phyloP scores from a whole-genome alignment of 2,329 filamentous ascomycete genomes.

The Balansia obtecta region DNA sequence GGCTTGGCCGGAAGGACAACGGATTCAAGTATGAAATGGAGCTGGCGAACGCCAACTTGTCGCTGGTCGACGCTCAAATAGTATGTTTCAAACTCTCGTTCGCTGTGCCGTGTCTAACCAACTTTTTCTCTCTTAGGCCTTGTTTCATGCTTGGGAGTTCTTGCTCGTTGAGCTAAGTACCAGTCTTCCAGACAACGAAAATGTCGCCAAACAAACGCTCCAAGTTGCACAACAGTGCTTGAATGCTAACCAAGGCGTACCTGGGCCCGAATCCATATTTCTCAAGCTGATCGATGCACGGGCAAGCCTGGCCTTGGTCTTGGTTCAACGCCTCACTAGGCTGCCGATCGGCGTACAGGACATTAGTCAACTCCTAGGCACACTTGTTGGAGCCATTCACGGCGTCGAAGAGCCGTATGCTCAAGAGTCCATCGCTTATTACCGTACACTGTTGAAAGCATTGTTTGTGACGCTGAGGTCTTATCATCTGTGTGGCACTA shows the following conservation, averaged over 20 bases:
- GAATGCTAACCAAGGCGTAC: slow-evolving; percentile 58
- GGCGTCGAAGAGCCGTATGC: slow-evolving; percentile 41
- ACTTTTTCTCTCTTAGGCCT: slow-evolving; percentile 36
- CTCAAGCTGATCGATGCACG: slow-evolving; percentile 62
- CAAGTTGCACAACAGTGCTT: slow-evolving; percentile 69
- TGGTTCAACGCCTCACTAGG: slow-evolving; percentile 69
- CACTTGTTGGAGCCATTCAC: slow-evolving; percentile 39
- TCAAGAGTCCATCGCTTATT: slow-evolving; percentile 50
- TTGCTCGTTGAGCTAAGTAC: slow-evolving; percentile 73
- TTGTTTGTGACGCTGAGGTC: slow-evolving; percentile 72
- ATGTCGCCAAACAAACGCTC: slow-evolving; percentile 56
- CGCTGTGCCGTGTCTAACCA: background rate
- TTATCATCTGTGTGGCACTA: slow-evolving; percentile 31
- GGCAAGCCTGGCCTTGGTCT: slow-evolving; percentile 67
- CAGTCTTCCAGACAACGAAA: slow-evolving; percentile 37
- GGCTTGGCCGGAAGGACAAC: slow-evolving; percentile 54
- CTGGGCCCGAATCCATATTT: slow-evolving; percentile 72
- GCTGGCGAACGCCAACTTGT: slow-evolving; percentile 80
- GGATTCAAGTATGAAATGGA: slow-evolving; percentile 77
- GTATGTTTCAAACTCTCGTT: slow-evolving; percentile 35
- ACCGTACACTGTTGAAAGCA: slow-evolving; percentile 71
- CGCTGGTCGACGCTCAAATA: slow-evolving; percentile 83
- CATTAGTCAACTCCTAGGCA: slow-evolving; percentile 36
- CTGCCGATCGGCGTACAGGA: slow-evolving; percentile 35
- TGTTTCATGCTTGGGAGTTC: slow-evolving; percentile 84